Conservation (phyloP, 2,329 filamentous ascomycete genomes). For the Fonsecaea pedrosoi region DNA sequence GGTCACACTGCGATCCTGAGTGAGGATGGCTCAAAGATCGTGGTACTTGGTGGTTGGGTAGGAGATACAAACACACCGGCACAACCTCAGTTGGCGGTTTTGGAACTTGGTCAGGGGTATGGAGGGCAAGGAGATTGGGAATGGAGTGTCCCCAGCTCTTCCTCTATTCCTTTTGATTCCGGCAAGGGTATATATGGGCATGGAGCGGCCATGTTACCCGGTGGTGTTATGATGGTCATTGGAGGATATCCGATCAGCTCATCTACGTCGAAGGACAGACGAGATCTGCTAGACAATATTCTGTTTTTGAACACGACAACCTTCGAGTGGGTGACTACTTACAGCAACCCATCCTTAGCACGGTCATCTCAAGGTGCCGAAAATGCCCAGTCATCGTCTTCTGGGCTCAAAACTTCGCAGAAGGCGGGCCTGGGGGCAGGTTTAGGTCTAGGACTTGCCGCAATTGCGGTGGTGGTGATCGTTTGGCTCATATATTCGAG, state of each 20-base stretch:
- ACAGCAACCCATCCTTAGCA: conserved; percentile 55
- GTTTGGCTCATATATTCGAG: conserved; percentile 59
- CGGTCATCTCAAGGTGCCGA: conserved; percentile 42
- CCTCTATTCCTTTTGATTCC: conserved; percentile 50
- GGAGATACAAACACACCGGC: conserved; percentile 78
- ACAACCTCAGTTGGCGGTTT: conserved; percentile 77
- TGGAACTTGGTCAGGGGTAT: conserved; percentile 77
- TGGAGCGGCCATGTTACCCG: conserved; percentile 66
- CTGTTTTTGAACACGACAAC: conserved; percentile 68
- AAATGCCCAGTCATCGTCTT: conserved; percentile 23
- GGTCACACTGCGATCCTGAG: conserved; percentile 86
- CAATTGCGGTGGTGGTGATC: conserved; percentile 56
- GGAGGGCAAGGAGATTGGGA: conserved; percentile 58
- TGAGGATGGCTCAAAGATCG: conserved; percentile 75
- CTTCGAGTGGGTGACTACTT: conserved; percentile 63
- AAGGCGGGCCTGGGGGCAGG: conserved; percentile 69
- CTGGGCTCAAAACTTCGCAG: conserved; percentile 44
- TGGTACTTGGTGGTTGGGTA: conserved; percentile 91
- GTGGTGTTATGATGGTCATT: conserved; percentile 66
- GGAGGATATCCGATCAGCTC: conserved; percentile 63
- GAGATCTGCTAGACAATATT: conserved; percentile 50
- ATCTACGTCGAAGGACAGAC: conserved; percentile 44
- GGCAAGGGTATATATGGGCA: conserved; percentile 66
- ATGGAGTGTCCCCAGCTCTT: conserved; percentile 50
- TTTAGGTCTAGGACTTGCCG: conserved; percentile 67